These are phyloP conservation scores for Trichoderma virens DNA, from an alignment of 495 filamentous ascomycete species.

Conservation along the genomic window DNA sequence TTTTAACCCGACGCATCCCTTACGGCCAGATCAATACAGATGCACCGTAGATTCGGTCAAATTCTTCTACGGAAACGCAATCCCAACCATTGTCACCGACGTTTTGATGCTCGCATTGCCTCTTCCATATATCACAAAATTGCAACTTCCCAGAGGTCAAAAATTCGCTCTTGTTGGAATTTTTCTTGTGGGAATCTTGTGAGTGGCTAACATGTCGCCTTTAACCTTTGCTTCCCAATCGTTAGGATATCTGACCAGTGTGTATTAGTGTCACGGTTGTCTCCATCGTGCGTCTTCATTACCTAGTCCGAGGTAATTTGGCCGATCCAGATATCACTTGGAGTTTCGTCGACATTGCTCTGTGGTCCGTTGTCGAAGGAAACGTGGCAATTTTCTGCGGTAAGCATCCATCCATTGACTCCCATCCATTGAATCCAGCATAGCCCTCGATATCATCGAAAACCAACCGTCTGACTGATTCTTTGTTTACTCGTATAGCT, in stretches of 20 bases:
- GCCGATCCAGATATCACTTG: neutral
- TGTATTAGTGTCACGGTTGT: neutral
- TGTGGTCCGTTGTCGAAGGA: neutral
- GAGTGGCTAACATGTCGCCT: neutral
- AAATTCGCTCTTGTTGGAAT: neutral
- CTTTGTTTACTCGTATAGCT: neutral
- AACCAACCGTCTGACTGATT: neutral
- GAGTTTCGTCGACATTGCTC: neutral
- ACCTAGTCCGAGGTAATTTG: neutral
- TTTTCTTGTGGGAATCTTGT: neutral
- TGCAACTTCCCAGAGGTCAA: neutral
- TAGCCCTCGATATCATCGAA: too few species aligned
- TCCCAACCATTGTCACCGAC: neutral
- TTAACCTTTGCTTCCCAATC: neutral
- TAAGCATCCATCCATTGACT: neutral
- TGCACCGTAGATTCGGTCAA: neutral
- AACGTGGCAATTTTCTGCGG: neutral
- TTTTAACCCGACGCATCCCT: neutral
- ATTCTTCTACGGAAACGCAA: conserved; percentile 5
- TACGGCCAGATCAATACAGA: neutral
- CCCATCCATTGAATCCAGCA: too few species aligned
- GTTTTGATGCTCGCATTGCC: neutral
- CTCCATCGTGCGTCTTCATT: neutral
- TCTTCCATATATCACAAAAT: neutral
- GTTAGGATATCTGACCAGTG: neutral